Percentiles rank a stretch among this genome's conserved stretches.
Conservation (phyloP, 192 early-diverging fungal genomes). For the Coemansia sp. region DNA sequence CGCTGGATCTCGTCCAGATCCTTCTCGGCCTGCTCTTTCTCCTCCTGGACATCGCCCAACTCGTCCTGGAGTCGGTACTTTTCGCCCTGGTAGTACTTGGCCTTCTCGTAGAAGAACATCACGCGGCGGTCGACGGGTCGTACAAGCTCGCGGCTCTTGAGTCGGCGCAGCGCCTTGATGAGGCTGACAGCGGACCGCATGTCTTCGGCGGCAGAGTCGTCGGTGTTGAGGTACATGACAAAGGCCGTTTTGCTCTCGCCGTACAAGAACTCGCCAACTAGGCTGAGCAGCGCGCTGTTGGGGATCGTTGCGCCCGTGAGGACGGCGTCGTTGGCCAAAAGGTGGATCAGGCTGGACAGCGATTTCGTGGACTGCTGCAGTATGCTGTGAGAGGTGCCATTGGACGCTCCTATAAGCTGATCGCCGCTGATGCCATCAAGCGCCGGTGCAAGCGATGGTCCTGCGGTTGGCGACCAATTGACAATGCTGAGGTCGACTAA, state of each 20-base stretch:
- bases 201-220: constrained; percentile 16
- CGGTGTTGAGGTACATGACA: constrained; percentile 38
- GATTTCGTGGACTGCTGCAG: constrained; percentile 39
- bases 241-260: constrained; percentile 52
- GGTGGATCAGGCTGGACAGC: constrained; percentile 34
- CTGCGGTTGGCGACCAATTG: constrained; percentile 25
- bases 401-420: background rate
- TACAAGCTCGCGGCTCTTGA: constrained; percentile 41
- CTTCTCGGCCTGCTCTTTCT: constrained; percentile 43
- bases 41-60: constrained; percentile 29
- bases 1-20: constrained; percentile 53
- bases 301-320: constrained; percentile 37
- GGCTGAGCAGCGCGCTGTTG: constrained; percentile 26
- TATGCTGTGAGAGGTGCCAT: background rate
- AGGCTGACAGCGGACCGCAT: constrained; percentile 20
- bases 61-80: constrained; percentile 53
- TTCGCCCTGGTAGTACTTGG: constrained; percentile 52
- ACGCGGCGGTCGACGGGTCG: constrained; percentile 47
- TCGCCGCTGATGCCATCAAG: background rate
- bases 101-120: constrained; percentile 53
- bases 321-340: constrained; percentile 39
- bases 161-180: constrained; percentile 35
- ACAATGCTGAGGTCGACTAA: constrained; percentile 40
- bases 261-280: constrained; percentile 42
- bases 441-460: background rate